Base-by-base conservation (phyloP, 2,329 filamentous ascomycete genomes). In the Cladosporium sp. region DNA sequence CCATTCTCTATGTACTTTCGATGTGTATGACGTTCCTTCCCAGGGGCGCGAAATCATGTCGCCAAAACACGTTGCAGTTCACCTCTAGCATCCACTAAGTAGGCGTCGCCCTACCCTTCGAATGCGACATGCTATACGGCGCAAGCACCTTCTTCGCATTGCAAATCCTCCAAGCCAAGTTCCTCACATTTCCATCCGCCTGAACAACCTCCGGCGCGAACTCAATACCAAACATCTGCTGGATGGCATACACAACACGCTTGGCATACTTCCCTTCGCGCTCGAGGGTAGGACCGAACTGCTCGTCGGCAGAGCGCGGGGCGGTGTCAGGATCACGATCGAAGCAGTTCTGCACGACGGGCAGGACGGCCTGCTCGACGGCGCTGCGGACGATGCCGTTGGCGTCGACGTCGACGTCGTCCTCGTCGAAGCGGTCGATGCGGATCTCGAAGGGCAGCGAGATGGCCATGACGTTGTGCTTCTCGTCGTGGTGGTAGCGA, bases 201-300 rank as follows among this genome's bases (percentile, higher is more conserved):
- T 88, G 83, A 27, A 99, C 93, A 1, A 97, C 92, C 39, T 89
- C 89, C 0, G 91, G 86, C 1, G 93, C 89, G 65, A 99, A 91
- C 68, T 99, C 93, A 54, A 99, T 88, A 45, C 91, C 93, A 67
- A 99, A 86, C 90, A 96, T 96, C 67, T 95, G 88, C 56, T 88
- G 86, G 22, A 99, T 89, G 4, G 91, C 93, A 68, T 95, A 97
- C 0, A 97, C 91, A 9, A 97, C 87, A 37, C 93, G 77, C 69
- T 84, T 88, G 1, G 92, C 86, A 61, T 90, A 97, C 69, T 95
- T 96, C 56, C 85, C 82, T 58, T 96, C 88, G 19, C 90, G 77
- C 64, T 96, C 90, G 1, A 96, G 87, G 36, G 91, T 77, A 42
- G 82, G 83, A 0, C 93, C 93, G 67, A 96, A 99, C 2, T 82